Evolutionary conservation across 73 alveolate genomes (phyloP), one percentile per base, ranked within the genome.

Genomic region (Paramecium octaurelia): DNA sequence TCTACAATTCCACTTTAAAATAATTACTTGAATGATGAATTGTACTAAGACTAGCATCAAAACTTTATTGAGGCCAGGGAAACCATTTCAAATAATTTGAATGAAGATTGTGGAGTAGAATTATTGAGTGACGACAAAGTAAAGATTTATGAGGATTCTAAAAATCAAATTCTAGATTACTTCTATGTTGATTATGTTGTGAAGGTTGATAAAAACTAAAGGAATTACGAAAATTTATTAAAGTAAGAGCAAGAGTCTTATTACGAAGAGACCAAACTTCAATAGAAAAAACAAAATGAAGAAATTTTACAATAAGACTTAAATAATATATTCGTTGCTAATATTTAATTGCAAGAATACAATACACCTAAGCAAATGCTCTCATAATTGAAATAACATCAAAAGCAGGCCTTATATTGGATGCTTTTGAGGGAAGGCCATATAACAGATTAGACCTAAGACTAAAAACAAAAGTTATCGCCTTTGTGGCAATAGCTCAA

Each of bases 401-500:
- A 93, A 46, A 75, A 88, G 11, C 43, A 93, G 57, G 96, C 96
- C 1, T 92, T 93, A 8, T 48, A 92, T 18, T 93, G 96, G 95
- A 93, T 93, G 96, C 89, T 92, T 6, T 57, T 71, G 12, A 27
- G 96, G 23, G 96, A 93, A 84, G 46, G 34, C 24, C 84, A 35
- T 69, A 83, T 54, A 54, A 36, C 35, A 8, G 24, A 44, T 0
- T 6, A 38, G 6, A 89, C 70, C 24, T 46, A 27, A 71, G 46
- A 60, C 27, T 34, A 21, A 18, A 73, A 34, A 73, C 8, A 92
- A 88, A 54, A 76, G 27, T 50, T 93, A 8, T 95, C 92, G 8
- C 95, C 90, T 24, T 92, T 92, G 10, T 93, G 96, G 95, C 86
- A 93, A 76, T 90, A 93, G 27, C 16, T 57, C 8, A 69, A 21